phyloP scores from a whole-genome alignment of 2,329 filamentous ascomycete genomes.

The Cercospora zeae-maydis region DNA sequence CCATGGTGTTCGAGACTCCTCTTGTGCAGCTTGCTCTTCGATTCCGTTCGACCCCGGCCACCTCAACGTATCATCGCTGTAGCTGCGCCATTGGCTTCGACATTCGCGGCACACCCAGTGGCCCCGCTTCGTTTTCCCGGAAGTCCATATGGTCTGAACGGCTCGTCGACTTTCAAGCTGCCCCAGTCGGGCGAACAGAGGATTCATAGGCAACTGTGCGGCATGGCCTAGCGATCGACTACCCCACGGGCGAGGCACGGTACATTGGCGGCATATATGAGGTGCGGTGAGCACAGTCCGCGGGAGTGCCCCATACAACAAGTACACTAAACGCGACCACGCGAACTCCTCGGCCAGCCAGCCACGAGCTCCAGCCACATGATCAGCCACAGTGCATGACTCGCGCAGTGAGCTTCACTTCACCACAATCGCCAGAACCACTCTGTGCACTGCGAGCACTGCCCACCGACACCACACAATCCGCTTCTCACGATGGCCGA shows the following conservation, averaged over 20 bases:
- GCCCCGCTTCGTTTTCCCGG: conserved; percentile 21
- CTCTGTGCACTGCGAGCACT: neutral
- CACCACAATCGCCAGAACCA: neutral
- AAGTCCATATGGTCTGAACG: conserved; percentile 19
- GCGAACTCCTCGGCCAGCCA: no score
- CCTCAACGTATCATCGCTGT: conserved; percentile 19
- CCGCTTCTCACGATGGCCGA: conserved; percentile 66
- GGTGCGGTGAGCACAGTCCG: neutral
- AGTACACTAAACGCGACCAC: neutral
- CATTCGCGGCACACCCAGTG: conserved; percentile 27
- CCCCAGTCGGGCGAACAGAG: conserved; percentile 27
- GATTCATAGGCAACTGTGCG: conserved; percentile 24
- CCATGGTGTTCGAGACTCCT: neutral
- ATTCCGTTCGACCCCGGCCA: neutral
- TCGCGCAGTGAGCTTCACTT: neutral
- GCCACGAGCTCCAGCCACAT: no score
- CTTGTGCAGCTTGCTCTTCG: conserved; percentile 1
- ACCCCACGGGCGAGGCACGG: conserved; percentile 20
- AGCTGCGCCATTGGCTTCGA: conserved; percentile 19
- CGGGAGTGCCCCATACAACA: neutral
- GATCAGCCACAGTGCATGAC: neutral
- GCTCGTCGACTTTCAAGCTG: conserved; percentile 21
- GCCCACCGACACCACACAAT: neutral
- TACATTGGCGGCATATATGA: conserved; percentile 2
- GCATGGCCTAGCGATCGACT: conserved; percentile 14